A percentile compares a stretch with the other conserved stretches of the same genome.
phyloP scores from a whole-genome alignment of 176 grass and related monocot species.

The Bromus sterilis region DNA sequence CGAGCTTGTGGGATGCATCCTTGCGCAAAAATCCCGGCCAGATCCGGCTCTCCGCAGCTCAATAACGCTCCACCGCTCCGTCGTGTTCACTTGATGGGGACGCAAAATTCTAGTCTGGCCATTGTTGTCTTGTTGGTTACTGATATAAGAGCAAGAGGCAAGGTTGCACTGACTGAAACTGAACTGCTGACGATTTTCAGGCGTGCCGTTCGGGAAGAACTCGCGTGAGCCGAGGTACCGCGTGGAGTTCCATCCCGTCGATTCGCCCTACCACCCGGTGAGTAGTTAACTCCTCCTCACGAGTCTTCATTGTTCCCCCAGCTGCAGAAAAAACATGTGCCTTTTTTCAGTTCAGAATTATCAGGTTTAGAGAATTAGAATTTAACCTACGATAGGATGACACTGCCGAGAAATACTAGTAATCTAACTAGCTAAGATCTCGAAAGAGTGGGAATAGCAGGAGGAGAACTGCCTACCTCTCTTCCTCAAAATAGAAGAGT shows the following conservation, averaged over 20 bases:
- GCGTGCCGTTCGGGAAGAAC: conserved; percentile 35
- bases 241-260: conserved; percentile 22
- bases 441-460: background rate
- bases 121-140: background rate
- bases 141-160: background rate
- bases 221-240: conserved; percentile 27
- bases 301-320: background rate
- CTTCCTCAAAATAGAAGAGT: background rate
- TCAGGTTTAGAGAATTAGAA: background rate
- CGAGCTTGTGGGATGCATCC: background rate
- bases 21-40: background rate
- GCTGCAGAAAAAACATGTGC: background rate
- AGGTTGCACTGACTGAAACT: background rate
- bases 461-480: no score
- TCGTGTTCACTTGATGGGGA: background rate
- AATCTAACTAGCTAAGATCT: background rate
- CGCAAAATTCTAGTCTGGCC: background rate
- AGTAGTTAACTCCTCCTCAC: background rate
- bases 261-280: conserved; percentile 31
- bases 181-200: background rate
- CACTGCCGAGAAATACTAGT: background rate
- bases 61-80: accelerated
- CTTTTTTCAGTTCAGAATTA: background rate
- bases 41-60: background rate
- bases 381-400: background rate